A percentile compares a stretch with the other conserved stretches of the same genome.
Conservation (phyloP, 164 flowering plant species). For the Hamamelis virginiana region DNA sequence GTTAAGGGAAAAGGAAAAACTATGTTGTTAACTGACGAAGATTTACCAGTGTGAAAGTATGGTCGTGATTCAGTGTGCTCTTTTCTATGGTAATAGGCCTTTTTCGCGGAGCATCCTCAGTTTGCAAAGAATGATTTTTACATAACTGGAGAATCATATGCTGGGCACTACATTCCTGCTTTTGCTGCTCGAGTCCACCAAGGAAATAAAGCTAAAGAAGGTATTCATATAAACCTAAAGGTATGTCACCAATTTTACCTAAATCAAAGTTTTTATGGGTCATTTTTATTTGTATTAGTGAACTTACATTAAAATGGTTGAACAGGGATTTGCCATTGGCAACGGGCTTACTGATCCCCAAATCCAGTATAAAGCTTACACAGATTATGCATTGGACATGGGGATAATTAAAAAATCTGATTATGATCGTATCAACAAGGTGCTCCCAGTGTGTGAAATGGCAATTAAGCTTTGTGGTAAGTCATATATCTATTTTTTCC, state of each 20-base stretch:
- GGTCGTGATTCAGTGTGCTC: neutral
- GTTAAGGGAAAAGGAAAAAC: no score
- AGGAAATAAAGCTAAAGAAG: conserved; percentile 71
- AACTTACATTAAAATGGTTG: conserved; percentile 6
- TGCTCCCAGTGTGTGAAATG: conserved; percentile 49
- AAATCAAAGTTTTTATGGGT: neutral
- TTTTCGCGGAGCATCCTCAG: conserved; percentile 70
- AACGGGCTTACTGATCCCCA: conserved; percentile 80
- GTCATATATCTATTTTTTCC: neutral
- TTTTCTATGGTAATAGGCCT: conserved; percentile 41
- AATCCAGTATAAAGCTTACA: conserved; percentile 64
- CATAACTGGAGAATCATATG: conserved; percentile 85
- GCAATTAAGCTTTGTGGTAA: conserved; percentile 67
- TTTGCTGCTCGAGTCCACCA: conserved; percentile 68
- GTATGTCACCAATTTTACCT: conserved; percentile 19
- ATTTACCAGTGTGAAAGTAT: no score
- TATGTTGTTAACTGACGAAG: no score
- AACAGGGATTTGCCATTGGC: conserved; percentile 82
- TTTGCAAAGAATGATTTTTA: conserved; percentile 58
- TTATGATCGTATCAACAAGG: conserved; percentile 36
- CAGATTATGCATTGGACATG: conserved; percentile 74
- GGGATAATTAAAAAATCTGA: conserved; percentile 45
- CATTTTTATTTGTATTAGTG: neutral
- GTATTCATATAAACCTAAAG: conserved; percentile 65
- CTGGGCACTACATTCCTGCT: conserved; percentile 86